Conservation (phyloP, 768 basidiomycete genomes). For the Crucibulum laeve region DNA sequence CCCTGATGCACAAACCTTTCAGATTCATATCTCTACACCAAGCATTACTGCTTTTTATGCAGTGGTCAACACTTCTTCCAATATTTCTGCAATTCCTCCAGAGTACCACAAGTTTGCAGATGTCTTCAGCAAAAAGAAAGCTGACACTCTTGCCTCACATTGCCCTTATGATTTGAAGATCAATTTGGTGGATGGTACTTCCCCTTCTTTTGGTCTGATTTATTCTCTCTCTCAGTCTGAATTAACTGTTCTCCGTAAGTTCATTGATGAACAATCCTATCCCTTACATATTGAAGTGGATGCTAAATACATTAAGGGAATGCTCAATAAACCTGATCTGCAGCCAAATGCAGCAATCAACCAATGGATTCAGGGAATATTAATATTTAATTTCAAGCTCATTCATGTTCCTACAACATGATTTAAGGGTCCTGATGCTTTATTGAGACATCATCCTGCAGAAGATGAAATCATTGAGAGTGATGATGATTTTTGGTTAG, state of each 20-base stretch:
- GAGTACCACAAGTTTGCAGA: no score
- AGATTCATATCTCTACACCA: no score
- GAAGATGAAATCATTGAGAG: constrained; percentile 11
- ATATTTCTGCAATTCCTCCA: no score
- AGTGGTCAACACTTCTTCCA: no score
- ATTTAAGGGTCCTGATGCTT: constrained; percentile 30
- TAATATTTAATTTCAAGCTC: constrained; percentile 26
- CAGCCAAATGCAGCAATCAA: constrained; percentile 25
- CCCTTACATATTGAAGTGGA: constrained; percentile 26
- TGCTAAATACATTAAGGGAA: constrained; percentile 26
- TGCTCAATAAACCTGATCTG: constrained; percentile 28
- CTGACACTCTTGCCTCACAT: constrained; percentile 4
- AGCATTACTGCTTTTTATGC: no score
- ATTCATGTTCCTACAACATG: constrained; percentile 24
- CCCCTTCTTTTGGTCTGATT: background rate
- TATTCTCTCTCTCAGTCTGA: background rate
- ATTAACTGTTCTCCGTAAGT: no score
- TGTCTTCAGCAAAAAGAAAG: no score
- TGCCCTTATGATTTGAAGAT: constrained; percentile 7
- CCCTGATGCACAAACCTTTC: no score
- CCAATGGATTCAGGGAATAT: constrained; percentile 27
- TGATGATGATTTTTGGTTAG: constrained; percentile 23
- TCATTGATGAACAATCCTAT: constrained; percentile 21
- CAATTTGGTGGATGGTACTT: background rate
- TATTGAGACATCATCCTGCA: constrained; percentile 21